phyloP scores from a whole-genome alignment of 1,284 basidiomycete genomes.

The Wallemia ichthyophaga region DNA sequence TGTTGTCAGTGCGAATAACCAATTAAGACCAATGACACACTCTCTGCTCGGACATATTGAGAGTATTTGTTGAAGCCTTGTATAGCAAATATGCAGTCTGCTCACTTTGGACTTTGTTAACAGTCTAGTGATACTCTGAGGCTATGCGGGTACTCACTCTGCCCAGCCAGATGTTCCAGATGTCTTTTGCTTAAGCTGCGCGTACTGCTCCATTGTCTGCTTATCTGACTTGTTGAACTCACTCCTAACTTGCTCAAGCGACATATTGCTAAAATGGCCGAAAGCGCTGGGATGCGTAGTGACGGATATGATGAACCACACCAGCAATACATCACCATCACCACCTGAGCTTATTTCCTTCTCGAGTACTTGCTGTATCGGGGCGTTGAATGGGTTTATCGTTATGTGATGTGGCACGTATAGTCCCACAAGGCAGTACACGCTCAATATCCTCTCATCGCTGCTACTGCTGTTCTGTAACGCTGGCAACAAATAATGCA shows the following conservation, averaged over 20 bases:
- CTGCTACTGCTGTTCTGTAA: background rate
- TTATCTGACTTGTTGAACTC: background rate
- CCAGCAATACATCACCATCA: background rate
- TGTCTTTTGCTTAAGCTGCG: too few species aligned
- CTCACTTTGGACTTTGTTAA: background rate
- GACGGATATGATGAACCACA: background rate
- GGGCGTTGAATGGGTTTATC: background rate
- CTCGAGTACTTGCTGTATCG: background rate
- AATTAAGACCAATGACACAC: too few species aligned
- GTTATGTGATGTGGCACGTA: background rate
- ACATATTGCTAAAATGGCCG: background rate
- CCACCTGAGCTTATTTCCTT: background rate
- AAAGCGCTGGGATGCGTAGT: background rate
- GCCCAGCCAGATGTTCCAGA: too few species aligned
- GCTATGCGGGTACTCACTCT: too few species aligned
- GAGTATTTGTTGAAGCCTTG: background rate
- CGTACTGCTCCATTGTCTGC: background rate
- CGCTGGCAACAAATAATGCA: background rate
- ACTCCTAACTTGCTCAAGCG: background rate
- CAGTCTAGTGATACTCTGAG: too few species aligned
- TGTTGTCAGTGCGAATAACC: too few species aligned
- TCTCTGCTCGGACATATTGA: background rate
- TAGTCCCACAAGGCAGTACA: background rate
- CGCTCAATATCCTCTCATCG: background rate
- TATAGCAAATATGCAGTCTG: background rate